phyloP scores from a whole-genome alignment of 495 filamentous ascomycete genomes.

The Sordaria brevicollis region DNA sequence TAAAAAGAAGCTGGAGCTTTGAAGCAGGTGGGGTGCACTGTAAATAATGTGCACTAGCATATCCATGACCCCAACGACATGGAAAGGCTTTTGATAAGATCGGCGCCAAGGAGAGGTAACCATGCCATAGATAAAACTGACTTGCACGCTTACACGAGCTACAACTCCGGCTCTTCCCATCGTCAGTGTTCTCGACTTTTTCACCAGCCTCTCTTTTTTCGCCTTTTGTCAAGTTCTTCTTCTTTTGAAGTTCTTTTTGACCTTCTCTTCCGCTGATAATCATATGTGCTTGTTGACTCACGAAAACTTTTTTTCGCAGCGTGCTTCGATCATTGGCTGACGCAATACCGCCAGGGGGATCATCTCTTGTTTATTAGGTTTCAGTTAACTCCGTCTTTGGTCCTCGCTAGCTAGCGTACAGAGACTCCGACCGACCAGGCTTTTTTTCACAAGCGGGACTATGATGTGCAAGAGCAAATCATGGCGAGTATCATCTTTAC shows the following conservation, averaged over 20 bases:
- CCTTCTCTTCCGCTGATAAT: not conserved
- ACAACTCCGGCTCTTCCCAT: not conserved
- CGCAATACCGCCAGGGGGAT: not conserved
- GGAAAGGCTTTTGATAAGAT: not conserved
- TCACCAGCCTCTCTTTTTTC: not conserved
- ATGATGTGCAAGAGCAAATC: not conserved
- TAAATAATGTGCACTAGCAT: not conserved
- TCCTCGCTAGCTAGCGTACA: not conserved
- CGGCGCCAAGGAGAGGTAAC: not conserved
- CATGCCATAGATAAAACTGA: not conserved
- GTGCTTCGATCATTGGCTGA: not conserved
- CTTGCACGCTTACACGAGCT: too few species aligned
- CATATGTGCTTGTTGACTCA: not conserved
- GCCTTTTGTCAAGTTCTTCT: not conserved
- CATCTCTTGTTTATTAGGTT: not conserved
- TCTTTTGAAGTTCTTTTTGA: too few species aligned
- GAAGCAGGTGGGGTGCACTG: not conserved
- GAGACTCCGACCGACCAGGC: not conserved
- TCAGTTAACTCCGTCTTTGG: not conserved
- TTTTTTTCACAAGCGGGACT: not conserved
- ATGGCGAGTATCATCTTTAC: not conserved
- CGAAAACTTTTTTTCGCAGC: not conserved
- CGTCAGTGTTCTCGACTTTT: not conserved
- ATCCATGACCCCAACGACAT: not conserved
- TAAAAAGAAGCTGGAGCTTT: not conserved